A percentile compares a stretch with the other conserved stretches of the same genome.
Conservation (phyloP, 768 basidiomycete species). For the Trametes maxima region DNA sequence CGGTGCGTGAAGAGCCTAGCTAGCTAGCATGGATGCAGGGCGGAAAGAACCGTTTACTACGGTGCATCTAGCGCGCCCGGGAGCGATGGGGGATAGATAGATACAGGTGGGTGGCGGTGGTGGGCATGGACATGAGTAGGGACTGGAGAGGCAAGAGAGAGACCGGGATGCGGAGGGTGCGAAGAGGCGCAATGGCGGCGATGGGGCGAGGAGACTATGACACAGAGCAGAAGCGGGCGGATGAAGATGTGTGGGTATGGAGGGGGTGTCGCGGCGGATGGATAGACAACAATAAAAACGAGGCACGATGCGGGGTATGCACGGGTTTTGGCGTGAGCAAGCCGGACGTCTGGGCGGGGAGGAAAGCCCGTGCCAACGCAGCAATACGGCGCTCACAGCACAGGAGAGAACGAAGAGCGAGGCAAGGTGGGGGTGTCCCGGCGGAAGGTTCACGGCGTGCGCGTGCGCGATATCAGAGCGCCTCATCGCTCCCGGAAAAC, state of each 20-base stretch:
- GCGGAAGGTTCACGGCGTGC: background rate
- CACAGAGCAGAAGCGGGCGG: constrained; percentile 4
- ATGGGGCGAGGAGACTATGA: background rate
- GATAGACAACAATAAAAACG: constrained; percentile 28
- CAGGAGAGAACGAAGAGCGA: constrained; percentile 6
- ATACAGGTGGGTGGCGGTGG: constrained; percentile 14
- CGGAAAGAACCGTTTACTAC: constrained; percentile 7
- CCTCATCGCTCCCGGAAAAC: constrained; percentile 15
- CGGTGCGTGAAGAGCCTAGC: background rate
- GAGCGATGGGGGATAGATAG: constrained; percentile 12
- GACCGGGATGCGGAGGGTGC: background rate
- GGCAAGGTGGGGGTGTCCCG: constrained; percentile 8
- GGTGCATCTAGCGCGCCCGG: constrained; percentile 16
- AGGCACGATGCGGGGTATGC: constrained; percentile 21
- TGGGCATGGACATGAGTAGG: constrained; percentile 7
- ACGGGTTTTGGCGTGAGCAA: constrained; percentile 19
- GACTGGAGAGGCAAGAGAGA: background rate
- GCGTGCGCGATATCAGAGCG: background rate
- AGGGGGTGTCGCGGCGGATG: constrained; percentile 11
- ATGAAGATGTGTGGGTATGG: background rate
- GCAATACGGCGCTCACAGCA: constrained; percentile 15
- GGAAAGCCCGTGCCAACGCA: constrained; percentile 15
- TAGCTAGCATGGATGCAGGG: constrained; percentile 1
- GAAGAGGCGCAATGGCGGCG: background rate
- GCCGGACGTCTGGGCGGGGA: constrained; percentile 15